phyloP scores from a whole-genome alignment of 805 yeast genomes.

The Yarrowia sp. region DNA sequence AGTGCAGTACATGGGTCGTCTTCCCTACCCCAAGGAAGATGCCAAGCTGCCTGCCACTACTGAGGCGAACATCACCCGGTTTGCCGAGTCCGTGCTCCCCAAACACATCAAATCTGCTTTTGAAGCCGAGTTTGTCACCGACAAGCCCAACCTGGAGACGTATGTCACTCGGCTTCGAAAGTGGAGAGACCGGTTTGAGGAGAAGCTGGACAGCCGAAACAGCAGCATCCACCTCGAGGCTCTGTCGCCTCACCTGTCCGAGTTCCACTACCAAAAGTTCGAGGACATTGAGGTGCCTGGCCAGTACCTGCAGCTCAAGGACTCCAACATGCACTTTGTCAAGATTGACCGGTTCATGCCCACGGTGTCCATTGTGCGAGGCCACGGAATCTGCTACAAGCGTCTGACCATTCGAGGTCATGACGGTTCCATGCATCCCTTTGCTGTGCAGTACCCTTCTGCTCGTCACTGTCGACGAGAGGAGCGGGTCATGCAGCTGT shows the following conservation, averaged over 20 bases:
- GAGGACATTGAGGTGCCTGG: slow-evolving; percentile 98
- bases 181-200: slow-evolving; percentile 93
- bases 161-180: slow-evolving; percentile 78
- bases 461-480: slow-evolving; percentile 97
- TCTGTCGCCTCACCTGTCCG: slow-evolving; percentile 90
- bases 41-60: slow-evolving; percentile 88
- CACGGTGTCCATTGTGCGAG: slow-evolving; percentile 80
- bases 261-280: slow-evolving; percentile 96
- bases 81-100: slow-evolving; percentile 91
- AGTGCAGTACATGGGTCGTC: slow-evolving; percentile 80
- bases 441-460: slow-evolving; percentile 96
- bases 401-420: slow-evolving; percentile 87
- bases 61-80: slow-evolving; percentile 79
- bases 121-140: slow-evolving; percentile 82
- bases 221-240: slow-evolving; percentile 79
- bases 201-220: slow-evolving; percentile 81
- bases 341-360: slow-evolving; percentile 93
- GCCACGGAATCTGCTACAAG: slow-evolving; percentile 86
- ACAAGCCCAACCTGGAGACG: slow-evolving; percentile 83
- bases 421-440: slow-evolving; percentile 87
- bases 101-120: slow-evolving; percentile 85
- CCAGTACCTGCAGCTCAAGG: slow-evolving; percentile 85
- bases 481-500: slow-evolving; percentile 88
- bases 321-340: slow-evolving; percentile 82
- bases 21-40: slow-evolving; percentile 83